Conservation (phyloP, 306 rosid species). For the Prunus salicina region DNA sequence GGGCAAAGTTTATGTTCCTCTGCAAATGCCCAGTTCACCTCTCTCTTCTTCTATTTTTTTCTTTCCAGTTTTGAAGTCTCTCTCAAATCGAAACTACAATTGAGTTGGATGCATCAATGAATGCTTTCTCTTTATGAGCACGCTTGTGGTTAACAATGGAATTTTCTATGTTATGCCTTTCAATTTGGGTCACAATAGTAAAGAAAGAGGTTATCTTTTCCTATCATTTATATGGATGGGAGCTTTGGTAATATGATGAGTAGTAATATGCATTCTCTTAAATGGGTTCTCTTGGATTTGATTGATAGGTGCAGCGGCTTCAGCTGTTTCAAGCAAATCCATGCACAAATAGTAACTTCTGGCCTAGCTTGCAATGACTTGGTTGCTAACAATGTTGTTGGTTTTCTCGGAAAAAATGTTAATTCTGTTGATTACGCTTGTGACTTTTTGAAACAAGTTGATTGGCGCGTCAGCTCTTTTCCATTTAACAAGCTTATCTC, state of each 20-base stretch:
- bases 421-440: conserved; percentile 47
- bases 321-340: conserved; percentile 56
- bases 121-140: background rate
- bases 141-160: background rate
- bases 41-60: too few relatives aligned
- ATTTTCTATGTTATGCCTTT: background rate
- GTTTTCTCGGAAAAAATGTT: conserved; percentile 48
- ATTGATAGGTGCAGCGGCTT: conserved; percentile 46
- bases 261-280: conserved; percentile 33
- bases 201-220: background rate
- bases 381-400: conserved; percentile 42
- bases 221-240: background rate
- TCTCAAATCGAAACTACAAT: background rate
- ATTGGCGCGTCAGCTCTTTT: conserved; percentile 57
- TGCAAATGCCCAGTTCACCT: background rate
- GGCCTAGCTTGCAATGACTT: conserved; percentile 48
- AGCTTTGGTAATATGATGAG: conserved; percentile 21
- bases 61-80: background rate
- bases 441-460: conserved; percentile 61
- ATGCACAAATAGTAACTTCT: conserved; percentile 51
- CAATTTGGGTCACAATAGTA: background rate
- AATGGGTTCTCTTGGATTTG: conserved; percentile 54
- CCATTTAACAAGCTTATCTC: conserved; percentile 59
- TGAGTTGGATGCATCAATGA: too few relatives aligned
- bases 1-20: background rate